phyloP scores from a whole-genome alignment of 2,329 filamentous ascomycete species.

The Diaporthe amygdali region DNA sequence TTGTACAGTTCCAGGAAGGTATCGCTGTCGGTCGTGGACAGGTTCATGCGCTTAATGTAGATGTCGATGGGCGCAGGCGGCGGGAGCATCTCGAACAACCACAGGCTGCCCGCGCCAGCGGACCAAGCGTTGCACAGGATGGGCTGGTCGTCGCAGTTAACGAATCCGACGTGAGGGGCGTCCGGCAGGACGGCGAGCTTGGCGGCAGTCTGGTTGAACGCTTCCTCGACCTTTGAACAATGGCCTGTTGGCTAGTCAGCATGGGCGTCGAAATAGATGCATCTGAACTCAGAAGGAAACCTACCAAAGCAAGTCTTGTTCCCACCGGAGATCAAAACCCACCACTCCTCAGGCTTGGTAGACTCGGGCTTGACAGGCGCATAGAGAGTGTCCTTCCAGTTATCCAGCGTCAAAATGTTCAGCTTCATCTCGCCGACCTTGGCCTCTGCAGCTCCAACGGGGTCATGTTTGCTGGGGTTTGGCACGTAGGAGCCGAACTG shows the following conservation, averaged over 20 bases:
- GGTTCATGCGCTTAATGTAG: slow-evolving; percentile 70
- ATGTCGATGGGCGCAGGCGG: slow-evolving; percentile 67
- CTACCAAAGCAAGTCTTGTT: slow-evolving; percentile 79
- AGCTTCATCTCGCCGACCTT: slow-evolving; percentile 58
- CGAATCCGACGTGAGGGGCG: slow-evolving; percentile 69
- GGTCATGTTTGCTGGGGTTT: slow-evolving; percentile 35
- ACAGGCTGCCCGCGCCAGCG: slow-evolving; percentile 66
- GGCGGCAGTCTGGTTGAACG: slow-evolving; percentile 69
- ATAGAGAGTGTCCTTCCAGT: slow-evolving; percentile 74
- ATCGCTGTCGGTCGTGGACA: slow-evolving; percentile 69
- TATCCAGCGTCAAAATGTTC: slow-evolving; percentile 66
- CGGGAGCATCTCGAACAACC: slow-evolving; percentile 72
- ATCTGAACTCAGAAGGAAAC: slow-evolving; percentile 29
- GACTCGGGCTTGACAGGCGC: slow-evolving; percentile 63
- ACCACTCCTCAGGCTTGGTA: slow-evolving; percentile 74
- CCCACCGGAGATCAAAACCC: slow-evolving; percentile 74
- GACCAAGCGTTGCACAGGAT: slow-evolving; percentile 80
- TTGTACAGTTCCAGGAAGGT: slow-evolving; percentile 66
- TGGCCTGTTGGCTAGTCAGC: slow-evolving; percentile 52
- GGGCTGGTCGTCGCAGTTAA: slow-evolving; percentile 78
- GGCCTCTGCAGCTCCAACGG: slow-evolving; percentile 51
- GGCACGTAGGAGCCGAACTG: slow-evolving; percentile 61
- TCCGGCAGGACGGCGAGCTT: slow-evolving; percentile 66
- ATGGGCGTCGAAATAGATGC: not conserved
- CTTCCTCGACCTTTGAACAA: slow-evolving; percentile 68